Percentiles rank a stretch among this genome's conserved stretches.
Evolutionary conservation across 805 yeast species (phyloP).

Genomic region (Citeromyces matritensis): DNA sequence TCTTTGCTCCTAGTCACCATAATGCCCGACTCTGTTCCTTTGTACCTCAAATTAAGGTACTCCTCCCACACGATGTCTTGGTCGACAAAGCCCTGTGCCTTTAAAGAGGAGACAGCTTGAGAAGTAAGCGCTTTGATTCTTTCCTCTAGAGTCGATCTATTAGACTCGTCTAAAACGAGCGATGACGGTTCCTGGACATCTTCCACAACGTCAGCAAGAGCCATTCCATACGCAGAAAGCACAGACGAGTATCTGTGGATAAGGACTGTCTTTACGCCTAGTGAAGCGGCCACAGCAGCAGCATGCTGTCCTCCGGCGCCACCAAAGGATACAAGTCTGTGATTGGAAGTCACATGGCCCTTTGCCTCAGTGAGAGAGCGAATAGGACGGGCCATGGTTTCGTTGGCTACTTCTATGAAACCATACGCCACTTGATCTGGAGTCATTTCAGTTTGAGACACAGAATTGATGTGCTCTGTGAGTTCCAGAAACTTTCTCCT

Average conservation of each 20-base stretch:
- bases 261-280: conserved; percentile 55
- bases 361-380: conserved; percentile 75
- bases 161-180: conserved; percentile 17
- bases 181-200: conserved; percentile 70
- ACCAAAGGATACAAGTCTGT: conserved; percentile 72
- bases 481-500: conserved; percentile 32
- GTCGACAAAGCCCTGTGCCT: conserved; percentile 36
- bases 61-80: conserved; percentile 38
- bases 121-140: conserved; percentile 28
- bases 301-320: conserved; percentile 95
- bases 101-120: conserved; percentile 24
- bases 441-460: conserved; percentile 24
- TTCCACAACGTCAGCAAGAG: conserved; percentile 72
- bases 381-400: conserved; percentile 84
- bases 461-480: conserved; percentile 39
- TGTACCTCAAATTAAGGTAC: conserved; percentile 64
- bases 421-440: conserved; percentile 68
- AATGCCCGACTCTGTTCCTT: conserved; percentile 81
- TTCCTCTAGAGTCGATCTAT: conserved; percentile 17
- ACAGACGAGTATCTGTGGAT: conserved; percentile 76
- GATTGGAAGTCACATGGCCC: conserved; percentile 53
- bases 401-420: conserved; percentile 71
- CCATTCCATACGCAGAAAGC: conserved; percentile 79
- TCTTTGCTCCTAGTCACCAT: conserved; percentile 34
- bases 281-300: conserved; percentile 52